phyloP scores from a whole-genome alignment of 306 rosid genomes.

The Benincasa hispida region DNA sequence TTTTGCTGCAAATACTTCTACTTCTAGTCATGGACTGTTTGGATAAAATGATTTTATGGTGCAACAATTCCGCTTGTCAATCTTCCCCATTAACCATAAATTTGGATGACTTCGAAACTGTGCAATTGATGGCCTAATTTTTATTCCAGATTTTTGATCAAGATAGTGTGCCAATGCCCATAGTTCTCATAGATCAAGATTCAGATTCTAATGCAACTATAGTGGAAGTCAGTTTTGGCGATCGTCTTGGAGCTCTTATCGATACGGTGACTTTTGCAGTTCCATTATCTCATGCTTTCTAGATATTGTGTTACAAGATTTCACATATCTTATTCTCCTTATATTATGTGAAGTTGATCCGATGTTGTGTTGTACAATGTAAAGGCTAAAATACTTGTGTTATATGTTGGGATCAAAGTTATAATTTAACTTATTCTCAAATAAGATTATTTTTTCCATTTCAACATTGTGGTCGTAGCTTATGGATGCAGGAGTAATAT shows the following conservation, averaged over 20 bases:
- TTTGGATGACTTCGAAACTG: not conserved
- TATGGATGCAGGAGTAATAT: not conserved
- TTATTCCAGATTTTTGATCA: conserved; percentile 42
- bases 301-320: not conserved
- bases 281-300: not conserved
- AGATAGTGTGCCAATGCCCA: conserved; percentile 61
- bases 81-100: not conserved
- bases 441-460: not conserved
- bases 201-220: conserved; percentile 74
- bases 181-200: conserved; percentile 75
- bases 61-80: not conserved
- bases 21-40: not conserved
- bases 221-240: conserved; percentile 89
- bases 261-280: conserved; percentile 57
- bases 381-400: not conserved
- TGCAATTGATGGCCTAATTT: conserved; percentile 15
- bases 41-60: not conserved
- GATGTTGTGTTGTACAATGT: not conserved
- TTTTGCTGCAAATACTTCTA: not conserved
- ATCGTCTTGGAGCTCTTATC: conserved; percentile 96
- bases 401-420: not conserved
- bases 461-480: not conserved
- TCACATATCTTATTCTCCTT: not conserved
- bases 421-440: not conserved
- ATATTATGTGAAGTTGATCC: not conserved